phyloP scores from a whole-genome alignment of 192 early-diverging fungal genomes.

The Linnemannia exigua region DNA sequence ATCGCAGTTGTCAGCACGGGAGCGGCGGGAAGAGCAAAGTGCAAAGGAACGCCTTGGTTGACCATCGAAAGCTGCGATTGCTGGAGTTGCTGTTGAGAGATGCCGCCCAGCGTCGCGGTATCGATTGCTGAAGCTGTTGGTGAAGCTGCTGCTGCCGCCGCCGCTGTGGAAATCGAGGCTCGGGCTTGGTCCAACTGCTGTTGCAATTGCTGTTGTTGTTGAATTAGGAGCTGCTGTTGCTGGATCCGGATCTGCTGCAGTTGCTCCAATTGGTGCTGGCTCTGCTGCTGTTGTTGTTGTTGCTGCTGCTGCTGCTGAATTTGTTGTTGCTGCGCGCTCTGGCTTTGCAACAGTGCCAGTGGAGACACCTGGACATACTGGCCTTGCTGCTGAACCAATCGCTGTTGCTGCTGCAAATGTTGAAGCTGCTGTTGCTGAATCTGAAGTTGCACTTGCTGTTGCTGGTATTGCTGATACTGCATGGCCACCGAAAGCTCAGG shows the following conservation, averaged over 20 bases:
- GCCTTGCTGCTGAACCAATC: constrained; percentile 6
- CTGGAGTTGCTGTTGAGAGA: not conserved
- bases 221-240: constrained; percentile 32
- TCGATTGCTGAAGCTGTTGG: not conserved
- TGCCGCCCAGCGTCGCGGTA: not conserved
- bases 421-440: constrained; percentile 44
- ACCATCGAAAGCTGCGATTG: constrained; percentile 4
- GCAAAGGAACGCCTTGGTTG: constrained; percentile 3
- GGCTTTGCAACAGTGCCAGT: constrained; percentile 18
- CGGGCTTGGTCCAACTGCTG: constrained; percentile 49
- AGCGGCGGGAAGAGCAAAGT: constrained; percentile 22
- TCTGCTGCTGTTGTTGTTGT: constrained; percentile 9
- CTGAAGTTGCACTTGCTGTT: constrained; percentile 36
- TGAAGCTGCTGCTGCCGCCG: not conserved
- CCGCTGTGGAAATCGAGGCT: not conserved
- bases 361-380: constrained; percentile 10
- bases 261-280: constrained; percentile 30
- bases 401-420: constrained; percentile 30
- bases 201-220: constrained; percentile 41
- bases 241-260: constrained; percentile 34
- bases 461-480: constrained; percentile 43
- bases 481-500: constrained; percentile 35
- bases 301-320: constrained; percentile 13
- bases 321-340: not conserved
- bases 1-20: constrained; percentile 35